Conservation (phyloP, 108 stramenopile species). For the Chaetoceros tenuissimus region DNA sequence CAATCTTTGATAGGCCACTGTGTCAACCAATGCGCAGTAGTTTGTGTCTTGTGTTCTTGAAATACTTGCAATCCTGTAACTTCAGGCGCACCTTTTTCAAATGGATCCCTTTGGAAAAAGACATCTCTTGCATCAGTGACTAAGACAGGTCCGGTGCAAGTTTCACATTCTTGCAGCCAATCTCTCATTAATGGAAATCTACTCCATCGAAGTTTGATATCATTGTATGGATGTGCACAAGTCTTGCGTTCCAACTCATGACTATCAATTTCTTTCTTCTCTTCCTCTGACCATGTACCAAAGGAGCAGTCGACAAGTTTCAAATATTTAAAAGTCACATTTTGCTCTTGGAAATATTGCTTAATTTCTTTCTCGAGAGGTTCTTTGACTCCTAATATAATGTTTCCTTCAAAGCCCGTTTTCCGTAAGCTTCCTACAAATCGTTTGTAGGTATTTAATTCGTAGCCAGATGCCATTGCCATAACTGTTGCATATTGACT, state of each 20-base stretch:
- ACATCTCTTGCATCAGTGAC: constrained; percentile 58
- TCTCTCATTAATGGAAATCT: constrained; percentile 53
- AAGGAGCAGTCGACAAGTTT: constrained; percentile 14
- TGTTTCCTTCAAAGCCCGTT: constrained; percentile 52
- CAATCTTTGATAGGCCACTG: constrained; percentile 29
- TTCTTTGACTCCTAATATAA: constrained; percentile 46
- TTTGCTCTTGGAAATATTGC: constrained; percentile 32
- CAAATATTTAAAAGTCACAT: constrained; percentile 36
- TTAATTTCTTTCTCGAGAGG: too few relatives aligned
- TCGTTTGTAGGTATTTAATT: constrained; percentile 19
- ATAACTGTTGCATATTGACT: constrained; percentile 37
- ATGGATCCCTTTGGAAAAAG: constrained; percentile 64
- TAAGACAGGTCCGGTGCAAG: constrained; percentile 65
- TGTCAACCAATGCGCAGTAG: constrained; percentile 57
- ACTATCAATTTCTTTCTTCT: constrained; percentile 1
- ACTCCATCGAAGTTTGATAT: constrained; percentile 55
- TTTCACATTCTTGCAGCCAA: constrained; percentile 46
- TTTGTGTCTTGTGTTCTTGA: constrained; percentile 40
- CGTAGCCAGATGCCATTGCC: constrained; percentile 39
- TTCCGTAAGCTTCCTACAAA: constrained; percentile 62
- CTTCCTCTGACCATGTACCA: neutral
- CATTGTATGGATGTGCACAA: constrained; percentile 29
- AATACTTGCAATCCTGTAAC: constrained; percentile 44
- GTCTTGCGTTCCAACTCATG: constrained; percentile 10
- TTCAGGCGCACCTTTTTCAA: constrained; percentile 40